These are phyloP conservation scores for Kodamaea sp. DNA, from an alignment of 1,139 yeast species.

Conservation along the genomic window DNA sequence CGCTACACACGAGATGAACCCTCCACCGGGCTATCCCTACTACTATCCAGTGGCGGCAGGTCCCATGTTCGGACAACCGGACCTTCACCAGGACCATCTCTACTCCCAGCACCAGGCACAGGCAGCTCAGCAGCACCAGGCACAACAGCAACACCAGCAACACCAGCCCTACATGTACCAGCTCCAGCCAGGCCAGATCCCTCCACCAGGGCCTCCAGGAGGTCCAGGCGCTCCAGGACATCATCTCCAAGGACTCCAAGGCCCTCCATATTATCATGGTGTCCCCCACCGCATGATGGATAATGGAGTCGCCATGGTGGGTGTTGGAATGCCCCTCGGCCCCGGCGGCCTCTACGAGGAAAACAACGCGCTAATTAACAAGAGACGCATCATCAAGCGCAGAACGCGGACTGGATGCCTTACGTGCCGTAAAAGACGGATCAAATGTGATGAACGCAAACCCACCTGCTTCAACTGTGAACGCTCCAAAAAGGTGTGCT, in stretches of 20 bases:
- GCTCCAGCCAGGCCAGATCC: not conserved
- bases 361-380: constrained; percentile 38
- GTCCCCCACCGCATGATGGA: constrained; percentile 10
- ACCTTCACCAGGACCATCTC: constrained; percentile 1
- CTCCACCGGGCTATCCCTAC: constrained; percentile 8
- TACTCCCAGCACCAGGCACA: too few species aligned
- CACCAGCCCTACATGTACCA: constrained; percentile 11
- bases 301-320: constrained; percentile 9
- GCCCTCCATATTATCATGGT: constrained; percentile 10
- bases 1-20: constrained; percentile 1
- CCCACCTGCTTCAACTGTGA: constrained; percentile 77
- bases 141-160: constrained; percentile 2
- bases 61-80: constrained; percentile 4
- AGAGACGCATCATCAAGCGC: constrained; percentile 39
- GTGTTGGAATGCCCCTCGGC: constrained; percentile 8
- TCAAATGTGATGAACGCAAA: constrained; percentile 45
- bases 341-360: constrained; percentile 24
- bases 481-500: constrained; percentile 65
- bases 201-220: not conserved
- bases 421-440: constrained; percentile 31
- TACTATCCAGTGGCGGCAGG: constrained; percentile 11
- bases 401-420: constrained; percentile 31
- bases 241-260: too few species aligned
- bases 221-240: not conserved
- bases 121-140: constrained; percentile 7